phyloP scores from a whole-genome alignment of 1,284 basidiomycete species.

The Papiliotrema terrestris region DNA sequence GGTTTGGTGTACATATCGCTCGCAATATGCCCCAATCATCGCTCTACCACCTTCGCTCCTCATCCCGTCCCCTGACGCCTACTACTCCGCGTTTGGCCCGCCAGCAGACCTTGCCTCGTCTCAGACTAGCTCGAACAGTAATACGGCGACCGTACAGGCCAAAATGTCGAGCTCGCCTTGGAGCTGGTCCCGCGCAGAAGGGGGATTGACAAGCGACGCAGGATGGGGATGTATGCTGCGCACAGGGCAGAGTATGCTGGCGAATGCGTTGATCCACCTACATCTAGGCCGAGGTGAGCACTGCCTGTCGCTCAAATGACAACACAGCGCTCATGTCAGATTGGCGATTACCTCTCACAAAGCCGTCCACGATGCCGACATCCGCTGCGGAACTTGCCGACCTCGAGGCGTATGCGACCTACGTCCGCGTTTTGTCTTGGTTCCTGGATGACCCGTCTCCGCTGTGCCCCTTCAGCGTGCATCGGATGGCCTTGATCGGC shows the following conservation, averaged over 20 bases:
- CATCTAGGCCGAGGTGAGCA: conserved; percentile 80
- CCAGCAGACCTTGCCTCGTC: conserved; percentile 49
- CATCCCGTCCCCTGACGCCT: conserved; percentile 36
- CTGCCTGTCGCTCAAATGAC: neutral
- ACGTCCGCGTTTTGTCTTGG: conserved; percentile 87
- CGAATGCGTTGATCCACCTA: conserved; percentile 77
- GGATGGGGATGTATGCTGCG: conserved; percentile 99
- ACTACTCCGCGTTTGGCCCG: conserved; percentile 54
- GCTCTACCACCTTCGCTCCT: conserved; percentile 50
- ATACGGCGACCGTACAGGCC: conserved; percentile 3
- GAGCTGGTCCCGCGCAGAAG: conserved; percentile 54
- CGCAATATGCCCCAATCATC: conserved; percentile 76
- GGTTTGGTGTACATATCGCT: conserved; percentile 90
- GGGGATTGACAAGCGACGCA: conserved; percentile 84
- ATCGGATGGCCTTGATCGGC: conserved; percentile 91
- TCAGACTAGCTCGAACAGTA: conserved; percentile 10
- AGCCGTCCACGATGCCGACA: conserved; percentile 15
- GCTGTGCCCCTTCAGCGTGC: conserved; percentile 89
- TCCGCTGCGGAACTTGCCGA: conserved; percentile 22
- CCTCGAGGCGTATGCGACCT: conserved; percentile 52
- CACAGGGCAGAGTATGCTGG: conserved; percentile 88
- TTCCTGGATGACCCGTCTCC: conserved; percentile 89
- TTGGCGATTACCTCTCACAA: conserved; percentile 61
- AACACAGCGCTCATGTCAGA: conserved; percentile 53
- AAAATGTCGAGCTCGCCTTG: conserved; percentile 19